Conservation (phyloP, 2,329 filamentous ascomycete genomes). For the Neopestalotiopsis sp. region DNA sequence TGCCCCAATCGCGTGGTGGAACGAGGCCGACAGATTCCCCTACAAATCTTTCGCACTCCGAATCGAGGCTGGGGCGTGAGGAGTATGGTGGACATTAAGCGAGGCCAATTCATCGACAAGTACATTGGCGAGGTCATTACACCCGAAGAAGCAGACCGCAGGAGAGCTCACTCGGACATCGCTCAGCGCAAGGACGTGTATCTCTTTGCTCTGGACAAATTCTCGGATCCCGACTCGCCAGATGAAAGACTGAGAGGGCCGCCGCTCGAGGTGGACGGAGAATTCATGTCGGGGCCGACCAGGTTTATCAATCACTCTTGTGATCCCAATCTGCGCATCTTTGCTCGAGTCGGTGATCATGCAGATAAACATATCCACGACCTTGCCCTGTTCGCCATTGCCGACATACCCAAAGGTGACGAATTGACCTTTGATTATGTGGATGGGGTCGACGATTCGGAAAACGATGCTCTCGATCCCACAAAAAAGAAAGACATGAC, state of each 20-base stretch:
- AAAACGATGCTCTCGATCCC: conserved; percentile 54
- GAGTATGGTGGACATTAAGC: conserved; percentile 65
- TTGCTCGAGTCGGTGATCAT: conserved; percentile 78
- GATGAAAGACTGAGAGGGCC: conserved; percentile 61
- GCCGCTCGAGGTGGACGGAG: conserved; percentile 69
- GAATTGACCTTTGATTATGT: conserved; percentile 85
- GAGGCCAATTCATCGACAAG: conserved; percentile 79
- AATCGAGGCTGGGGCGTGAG: conserved; percentile 80
- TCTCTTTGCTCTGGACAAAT: conserved; percentile 83
- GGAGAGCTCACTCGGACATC: conserved; percentile 61
- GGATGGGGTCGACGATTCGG: conserved; percentile 61
- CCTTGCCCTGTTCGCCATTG: conserved; percentile 75
- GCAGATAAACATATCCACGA: conserved; percentile 77
- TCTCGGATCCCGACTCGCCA: conserved; percentile 61
- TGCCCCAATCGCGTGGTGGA: conserved; percentile 82
- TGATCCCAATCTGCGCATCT: conserved; percentile 79
- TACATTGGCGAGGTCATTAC: conserved; percentile 78
- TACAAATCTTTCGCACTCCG: conserved; percentile 78
- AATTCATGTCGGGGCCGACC: conserved; percentile 78
- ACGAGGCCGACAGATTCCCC: conserved; percentile 69
- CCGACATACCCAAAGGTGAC: conserved; percentile 66
- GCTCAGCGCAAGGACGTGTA: conserved; percentile 76
- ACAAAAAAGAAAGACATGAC: conserved; percentile 59
- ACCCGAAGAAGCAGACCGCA: conserved; percentile 64
- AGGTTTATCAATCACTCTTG: conserved; percentile 86